Percentiles rank a stretch among this genome's conserved stretches.
Evolutionary conservation across 2,329 filamentous ascomycete species (phyloP).

Genomic region (Colletotrichum falcatum): DNA sequence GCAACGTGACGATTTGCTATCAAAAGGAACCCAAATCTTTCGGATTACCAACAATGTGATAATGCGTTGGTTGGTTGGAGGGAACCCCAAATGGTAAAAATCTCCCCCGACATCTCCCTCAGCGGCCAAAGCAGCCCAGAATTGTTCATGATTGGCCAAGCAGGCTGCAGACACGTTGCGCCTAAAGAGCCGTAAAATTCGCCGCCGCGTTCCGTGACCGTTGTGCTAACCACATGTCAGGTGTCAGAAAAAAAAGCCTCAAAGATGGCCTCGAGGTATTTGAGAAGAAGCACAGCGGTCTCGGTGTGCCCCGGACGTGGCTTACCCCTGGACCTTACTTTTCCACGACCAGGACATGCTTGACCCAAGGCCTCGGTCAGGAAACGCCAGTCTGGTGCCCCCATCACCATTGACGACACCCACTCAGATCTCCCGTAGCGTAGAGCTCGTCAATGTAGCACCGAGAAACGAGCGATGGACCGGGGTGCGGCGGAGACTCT

Average conservation of each 20-base stretch:
- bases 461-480: slow-evolving; percentile 31
- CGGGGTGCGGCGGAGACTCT: slow-evolving; percentile 11
- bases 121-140: neutral
- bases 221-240: neutral
- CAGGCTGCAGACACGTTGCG: slow-evolving; percentile 9
- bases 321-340: neutral
- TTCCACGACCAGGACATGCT: no score
- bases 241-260: neutral
- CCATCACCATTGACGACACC: neutral
- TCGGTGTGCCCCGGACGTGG: neutral
- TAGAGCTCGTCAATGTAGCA: slow-evolving; percentile 10
- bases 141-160: neutral
- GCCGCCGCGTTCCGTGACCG: slow-evolving; percentile 3
- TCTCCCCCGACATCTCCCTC: neutral
- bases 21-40: neutral
- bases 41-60: neutral
- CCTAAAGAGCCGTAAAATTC: neutral
- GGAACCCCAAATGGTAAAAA: neutral
- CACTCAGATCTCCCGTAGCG: neutral
- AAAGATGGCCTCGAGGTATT: neutral
- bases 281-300: neutral
- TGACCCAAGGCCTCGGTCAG: neutral
- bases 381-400: neutral
- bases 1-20: neutral
- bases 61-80: neutral